phyloP scores from a whole-genome alignment of 2,329 filamentous ascomycete species.

The Diaporthe amygdali region DNA sequence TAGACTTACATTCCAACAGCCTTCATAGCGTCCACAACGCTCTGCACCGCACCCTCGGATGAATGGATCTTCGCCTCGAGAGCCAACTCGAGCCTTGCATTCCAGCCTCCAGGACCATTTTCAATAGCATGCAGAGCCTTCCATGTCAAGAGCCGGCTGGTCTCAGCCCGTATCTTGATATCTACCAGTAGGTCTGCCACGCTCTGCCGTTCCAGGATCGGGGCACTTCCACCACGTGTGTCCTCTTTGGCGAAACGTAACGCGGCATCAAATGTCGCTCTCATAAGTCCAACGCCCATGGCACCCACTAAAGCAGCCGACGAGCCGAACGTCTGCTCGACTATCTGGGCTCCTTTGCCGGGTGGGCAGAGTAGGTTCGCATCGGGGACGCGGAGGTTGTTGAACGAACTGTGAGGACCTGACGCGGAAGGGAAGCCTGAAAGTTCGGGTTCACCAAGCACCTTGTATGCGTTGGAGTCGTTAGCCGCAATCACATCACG shows the following conservation, averaged over 20 bases:
- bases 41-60: constrained; percentile 52
- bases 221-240: constrained; percentile 47
- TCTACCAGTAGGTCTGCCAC: constrained; percentile 52
- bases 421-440: constrained; percentile 53
- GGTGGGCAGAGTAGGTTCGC: constrained; percentile 51
- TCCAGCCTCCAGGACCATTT: constrained; percentile 42
- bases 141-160: constrained; percentile 47
- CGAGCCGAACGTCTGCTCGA: constrained; percentile 47
- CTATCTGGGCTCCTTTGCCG: constrained; percentile 47
- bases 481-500: constrained; percentile 52
- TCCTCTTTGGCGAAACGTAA: constrained; percentile 54
- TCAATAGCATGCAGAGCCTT: constrained; percentile 51
- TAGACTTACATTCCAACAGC: constrained; percentile 51
- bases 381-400: constrained; percentile 50
- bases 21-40: constrained; percentile 53
- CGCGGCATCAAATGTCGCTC: constrained; percentile 56
- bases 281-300: constrained; percentile 59
- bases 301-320: constrained; percentile 57
- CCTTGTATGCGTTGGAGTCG: constrained; percentile 44
- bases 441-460: constrained; percentile 50
- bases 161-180: constrained; percentile 30
- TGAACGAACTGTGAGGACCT: constrained; percentile 54
- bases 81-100: constrained; percentile 47
- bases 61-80: constrained; percentile 56
- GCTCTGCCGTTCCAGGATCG: constrained; percentile 52